Conservation (phyloP, 139 green algal species). For the Chlorella ohadii region DNA sequence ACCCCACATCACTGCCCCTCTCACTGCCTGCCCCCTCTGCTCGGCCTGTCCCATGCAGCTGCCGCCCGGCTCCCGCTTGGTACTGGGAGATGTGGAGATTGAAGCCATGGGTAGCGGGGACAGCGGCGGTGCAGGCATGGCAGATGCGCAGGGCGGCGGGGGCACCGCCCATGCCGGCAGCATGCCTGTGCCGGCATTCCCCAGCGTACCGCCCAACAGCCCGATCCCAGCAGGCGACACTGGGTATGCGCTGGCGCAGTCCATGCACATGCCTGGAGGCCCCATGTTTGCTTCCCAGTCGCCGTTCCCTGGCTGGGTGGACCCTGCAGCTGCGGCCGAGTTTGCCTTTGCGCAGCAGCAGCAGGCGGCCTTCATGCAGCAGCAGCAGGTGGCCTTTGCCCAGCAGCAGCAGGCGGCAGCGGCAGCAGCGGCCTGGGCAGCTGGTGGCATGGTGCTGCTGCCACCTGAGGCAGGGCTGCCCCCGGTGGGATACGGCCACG, state of each 20-base stretch:
- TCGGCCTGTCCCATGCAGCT: constrained; percentile 19
- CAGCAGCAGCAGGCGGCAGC: not conserved
- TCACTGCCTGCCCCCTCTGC: too few relatives aligned
- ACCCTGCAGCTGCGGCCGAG: not conserved
- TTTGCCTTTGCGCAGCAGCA: not conserved
- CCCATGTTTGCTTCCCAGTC: too few relatives aligned
- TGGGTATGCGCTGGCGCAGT: too few relatives aligned
- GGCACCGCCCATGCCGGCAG: not conserved
- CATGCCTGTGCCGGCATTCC: not conserved
- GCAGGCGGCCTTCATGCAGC: too few relatives aligned
- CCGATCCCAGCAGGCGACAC: too few relatives aligned
- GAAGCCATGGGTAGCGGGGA: not conserved
- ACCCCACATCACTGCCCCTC: too few relatives aligned
- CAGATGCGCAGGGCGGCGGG: too few relatives aligned
- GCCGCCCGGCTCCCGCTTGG: not conserved
- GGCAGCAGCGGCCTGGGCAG: not conserved
- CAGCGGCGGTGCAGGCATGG: too few relatives aligned
- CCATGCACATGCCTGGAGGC: too few relatives aligned
- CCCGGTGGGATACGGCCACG: not conserved
- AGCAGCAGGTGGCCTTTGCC: too few relatives aligned
- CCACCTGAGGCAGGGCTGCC: not conserved
- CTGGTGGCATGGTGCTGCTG: not conserved
- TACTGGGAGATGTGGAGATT: not conserved
- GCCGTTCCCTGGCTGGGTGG: too few relatives aligned
- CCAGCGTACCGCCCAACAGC: too few relatives aligned